A percentile compares a stretch with the other conserved stretches of the same genome.
phyloP scores from a whole-genome alignment of 345 rosid genomes.

The Corchorus olitorius region DNA sequence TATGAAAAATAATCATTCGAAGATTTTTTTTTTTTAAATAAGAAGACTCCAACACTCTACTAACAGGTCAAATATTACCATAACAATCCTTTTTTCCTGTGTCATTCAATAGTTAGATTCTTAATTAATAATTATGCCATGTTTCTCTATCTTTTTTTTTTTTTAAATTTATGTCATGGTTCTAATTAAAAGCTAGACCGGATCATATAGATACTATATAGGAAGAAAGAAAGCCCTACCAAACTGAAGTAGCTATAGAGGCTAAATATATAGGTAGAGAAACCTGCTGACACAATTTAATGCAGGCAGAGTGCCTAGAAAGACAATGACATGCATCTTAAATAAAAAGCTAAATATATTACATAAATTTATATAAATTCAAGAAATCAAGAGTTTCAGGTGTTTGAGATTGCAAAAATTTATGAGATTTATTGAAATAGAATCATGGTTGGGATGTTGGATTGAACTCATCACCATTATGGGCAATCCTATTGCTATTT shows the following conservation, averaged over 20 bases:
- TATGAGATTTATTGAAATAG: background rate
- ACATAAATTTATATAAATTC: background rate
- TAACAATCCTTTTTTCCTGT: too few species aligned
- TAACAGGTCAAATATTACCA: too few species aligned
- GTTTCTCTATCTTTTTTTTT: background rate
- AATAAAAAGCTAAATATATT: background rate
- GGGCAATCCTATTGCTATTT: slow-evolving; percentile 15
- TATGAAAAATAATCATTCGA: too few species aligned
- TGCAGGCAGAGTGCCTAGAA: slow-evolving; percentile 8
- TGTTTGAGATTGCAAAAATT: background rate
- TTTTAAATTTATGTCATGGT: too few species aligned
- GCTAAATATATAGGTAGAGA: background rate
- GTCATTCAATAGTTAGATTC: background rate
- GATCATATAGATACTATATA: too few species aligned
- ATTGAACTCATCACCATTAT: background rate
- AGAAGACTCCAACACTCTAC: too few species aligned
- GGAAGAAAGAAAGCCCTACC: background rate
- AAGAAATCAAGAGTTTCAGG: slow-evolving; percentile 19
- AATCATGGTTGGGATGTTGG: slow-evolving; percentile 15
- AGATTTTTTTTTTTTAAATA: too few species aligned
- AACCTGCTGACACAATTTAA: slow-evolving; percentile 15
- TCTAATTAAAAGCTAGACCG: background rate
- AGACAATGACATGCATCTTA: background rate
- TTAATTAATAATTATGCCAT: background rate
- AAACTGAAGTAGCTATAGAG: slow-evolving; percentile 2